Evolutionary conservation across 257 asterid genomes (phyloP).

Genomic region (Fraxinus quadrangulata): DNA sequence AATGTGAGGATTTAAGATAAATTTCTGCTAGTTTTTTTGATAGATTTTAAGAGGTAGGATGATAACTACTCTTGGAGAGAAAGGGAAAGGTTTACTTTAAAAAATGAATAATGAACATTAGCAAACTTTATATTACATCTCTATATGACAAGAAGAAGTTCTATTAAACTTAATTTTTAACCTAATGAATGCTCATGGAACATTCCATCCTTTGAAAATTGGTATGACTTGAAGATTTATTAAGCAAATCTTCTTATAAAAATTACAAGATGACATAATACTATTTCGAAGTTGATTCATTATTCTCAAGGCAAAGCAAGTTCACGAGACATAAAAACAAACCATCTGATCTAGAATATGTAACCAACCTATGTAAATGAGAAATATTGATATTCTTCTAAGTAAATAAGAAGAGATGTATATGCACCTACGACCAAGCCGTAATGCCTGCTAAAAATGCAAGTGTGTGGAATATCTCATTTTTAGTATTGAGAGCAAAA

Average conservation of each 20-base stretch:
- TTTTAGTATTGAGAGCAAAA: constrained; percentile 64
- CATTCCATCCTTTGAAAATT: neutral
- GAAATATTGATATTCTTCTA: constrained; percentile 2
- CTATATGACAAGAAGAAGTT: too few species aligned
- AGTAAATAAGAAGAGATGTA: constrained; percentile 9
- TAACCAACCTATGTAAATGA: neutral
- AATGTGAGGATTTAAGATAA: too few species aligned
- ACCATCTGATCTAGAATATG: neutral
- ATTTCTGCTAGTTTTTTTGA: too few species aligned
- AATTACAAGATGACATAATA: neutral
- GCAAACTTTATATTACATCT: too few species aligned
- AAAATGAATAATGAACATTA: too few species aligned
- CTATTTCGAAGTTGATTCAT: neutral
- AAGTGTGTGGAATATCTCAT: constrained; percentile 32
- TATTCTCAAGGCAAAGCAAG: constrained; percentile 9
- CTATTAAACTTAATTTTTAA: too few species aligned
- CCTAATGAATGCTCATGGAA: too few species aligned
- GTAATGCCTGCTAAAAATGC: constrained; percentile 86
- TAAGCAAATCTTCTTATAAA: neutral
- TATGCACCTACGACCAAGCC: constrained; percentile 87
- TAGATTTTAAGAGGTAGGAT: too few species aligned
- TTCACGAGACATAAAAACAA: constrained; percentile 8
- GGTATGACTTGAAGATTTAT: neutral
- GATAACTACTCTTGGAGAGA: too few species aligned
- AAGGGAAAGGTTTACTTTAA: too few species aligned